phyloP scores from a whole-genome alignment of 192 early-diverging fungal genomes.

The Coemansia sp. region DNA sequence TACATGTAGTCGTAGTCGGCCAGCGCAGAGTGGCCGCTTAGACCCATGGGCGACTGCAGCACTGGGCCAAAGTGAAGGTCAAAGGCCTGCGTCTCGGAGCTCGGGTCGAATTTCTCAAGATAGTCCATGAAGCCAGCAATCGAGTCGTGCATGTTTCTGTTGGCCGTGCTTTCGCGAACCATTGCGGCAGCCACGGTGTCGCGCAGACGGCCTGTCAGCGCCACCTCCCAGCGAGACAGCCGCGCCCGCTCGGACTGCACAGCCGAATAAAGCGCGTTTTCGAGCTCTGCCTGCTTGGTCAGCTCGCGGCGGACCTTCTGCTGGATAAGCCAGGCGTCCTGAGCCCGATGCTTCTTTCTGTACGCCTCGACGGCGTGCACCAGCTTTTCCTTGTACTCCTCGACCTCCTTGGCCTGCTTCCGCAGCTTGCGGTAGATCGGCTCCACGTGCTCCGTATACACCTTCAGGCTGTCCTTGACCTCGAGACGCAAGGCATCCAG shows the following conservation, averaged over 20 bases:
- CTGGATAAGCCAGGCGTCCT: constrained; percentile 40
- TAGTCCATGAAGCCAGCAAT: constrained; percentile 15
- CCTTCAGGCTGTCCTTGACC: constrained; percentile 39
- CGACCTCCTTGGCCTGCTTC: constrained; percentile 40
- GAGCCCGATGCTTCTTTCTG: constrained; percentile 23
- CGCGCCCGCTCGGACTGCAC: constrained; percentile 41
- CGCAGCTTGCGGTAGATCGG: constrained; percentile 42
- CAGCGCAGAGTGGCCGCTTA: constrained; percentile 25
- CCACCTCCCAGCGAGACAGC: constrained; percentile 31
- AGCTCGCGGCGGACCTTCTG: constrained; percentile 45
- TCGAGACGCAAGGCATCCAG: constrained; percentile 27
- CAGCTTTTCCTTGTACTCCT: constrained; percentile 41
- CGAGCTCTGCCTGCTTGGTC: constrained; percentile 33
- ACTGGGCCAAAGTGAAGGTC: constrained; percentile 27
- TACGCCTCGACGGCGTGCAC: constrained; percentile 34
- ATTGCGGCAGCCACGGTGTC: constrained; percentile 18
- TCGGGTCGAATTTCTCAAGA: constrained; percentile 25
- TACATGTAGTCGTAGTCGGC: constrained; percentile 46
- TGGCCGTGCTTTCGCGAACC: constrained; percentile 18
- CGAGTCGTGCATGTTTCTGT: constrained; percentile 15
- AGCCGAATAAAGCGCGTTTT: constrained; percentile 36
- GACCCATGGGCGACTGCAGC: constrained; percentile 30
- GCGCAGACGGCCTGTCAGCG: constrained; percentile 25
- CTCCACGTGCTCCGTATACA: constrained; percentile 36
- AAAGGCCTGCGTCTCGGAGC: constrained; percentile 28